phyloP scores from a whole-genome alignment of 441 rosid genomes.

The Arabidopsis lyrata region DNA sequence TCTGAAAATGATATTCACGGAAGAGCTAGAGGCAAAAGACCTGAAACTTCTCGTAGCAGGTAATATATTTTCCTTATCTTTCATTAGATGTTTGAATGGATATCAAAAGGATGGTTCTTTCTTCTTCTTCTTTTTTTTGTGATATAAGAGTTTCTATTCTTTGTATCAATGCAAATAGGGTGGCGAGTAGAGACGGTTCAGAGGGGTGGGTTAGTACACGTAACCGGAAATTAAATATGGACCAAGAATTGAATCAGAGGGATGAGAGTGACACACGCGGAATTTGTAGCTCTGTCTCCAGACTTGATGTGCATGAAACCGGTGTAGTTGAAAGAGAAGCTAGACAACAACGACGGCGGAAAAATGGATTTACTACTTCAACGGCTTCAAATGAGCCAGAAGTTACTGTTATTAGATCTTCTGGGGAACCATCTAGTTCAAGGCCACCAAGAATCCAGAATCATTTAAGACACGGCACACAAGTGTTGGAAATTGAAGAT shows the following conservation, averaged over 20 bases:
- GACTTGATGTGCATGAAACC: slow-evolving; percentile 47
- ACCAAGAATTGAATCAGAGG: slow-evolving; percentile 41
- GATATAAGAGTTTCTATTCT: slow-evolving; percentile 18
- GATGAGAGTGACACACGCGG: slow-evolving; percentile 44
- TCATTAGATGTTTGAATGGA: not conserved
- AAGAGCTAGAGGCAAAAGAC: slow-evolving; percentile 64
- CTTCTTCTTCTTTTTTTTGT: not conserved
- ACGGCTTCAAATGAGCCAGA: slow-evolving; percentile 54
- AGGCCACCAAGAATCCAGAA: slow-evolving; percentile 56
- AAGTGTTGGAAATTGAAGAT: slow-evolving; percentile 58
- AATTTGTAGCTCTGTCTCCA: slow-evolving; percentile 41
- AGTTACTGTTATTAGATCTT: slow-evolving; percentile 58
- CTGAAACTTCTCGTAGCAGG: slow-evolving; percentile 56
- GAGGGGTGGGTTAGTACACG: slow-evolving; percentile 70
- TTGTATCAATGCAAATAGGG: slow-evolving; percentile 36
- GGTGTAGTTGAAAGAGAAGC: slow-evolving; percentile 31
- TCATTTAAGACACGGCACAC: slow-evolving; percentile 44
- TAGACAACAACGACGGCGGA: slow-evolving; percentile 60
- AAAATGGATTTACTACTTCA: slow-evolving; percentile 51
- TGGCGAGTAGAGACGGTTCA: slow-evolving; percentile 45
- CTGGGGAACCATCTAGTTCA: slow-evolving; percentile 62
- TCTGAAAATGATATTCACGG: slow-evolving; percentile 47
- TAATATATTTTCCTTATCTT: slow-evolving; percentile 37
- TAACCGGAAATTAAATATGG: slow-evolving; percentile 39
- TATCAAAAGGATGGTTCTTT: not conserved